phyloP scores from a whole-genome alignment of 805 yeast species.

The Ogataea neopini region DNA sequence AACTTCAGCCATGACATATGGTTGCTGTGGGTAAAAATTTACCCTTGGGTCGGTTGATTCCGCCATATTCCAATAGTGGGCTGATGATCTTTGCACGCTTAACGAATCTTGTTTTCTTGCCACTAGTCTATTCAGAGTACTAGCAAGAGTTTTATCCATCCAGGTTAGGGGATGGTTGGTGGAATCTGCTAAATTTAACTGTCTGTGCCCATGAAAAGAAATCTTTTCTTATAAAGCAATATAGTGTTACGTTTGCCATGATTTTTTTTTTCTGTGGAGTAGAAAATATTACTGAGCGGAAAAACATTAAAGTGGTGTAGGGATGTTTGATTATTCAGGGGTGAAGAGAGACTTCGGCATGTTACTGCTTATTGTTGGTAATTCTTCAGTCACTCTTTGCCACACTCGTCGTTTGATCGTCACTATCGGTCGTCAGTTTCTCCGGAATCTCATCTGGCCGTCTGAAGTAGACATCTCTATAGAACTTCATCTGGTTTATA shows the following conservation, averaged over 20 bases:
- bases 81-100: neutral
- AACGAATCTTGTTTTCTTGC: neutral
- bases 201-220: neutral
- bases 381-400: too few relatives aligned
- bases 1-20: neutral
- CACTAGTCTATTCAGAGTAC: too few relatives aligned
- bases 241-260: neutral
- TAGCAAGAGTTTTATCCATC: too few relatives aligned
- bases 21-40: neutral
- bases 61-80: neutral
- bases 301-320: neutral
- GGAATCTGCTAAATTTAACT: too few relatives aligned
- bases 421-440: neutral
- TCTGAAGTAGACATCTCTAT: slow-evolving; percentile 60
- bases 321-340: too few relatives aligned
- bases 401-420: too few relatives aligned
- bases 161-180: too few relatives aligned
- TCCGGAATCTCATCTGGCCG: slow-evolving; percentile 19
- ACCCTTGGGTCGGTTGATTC: neutral
- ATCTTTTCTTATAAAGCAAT: neutral
- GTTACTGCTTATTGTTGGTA: neutral
- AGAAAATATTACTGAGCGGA: neutral
- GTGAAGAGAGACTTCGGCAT: too few relatives aligned
- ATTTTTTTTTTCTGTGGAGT: neutral
- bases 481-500: slow-evolving; percentile 80